Evolutionary conservation across 2,329 filamentous ascomycete genomes (phyloP), one percentile per base, ranked within the genome.

Genomic region (Talaromyces albobiverticillius): DNA sequence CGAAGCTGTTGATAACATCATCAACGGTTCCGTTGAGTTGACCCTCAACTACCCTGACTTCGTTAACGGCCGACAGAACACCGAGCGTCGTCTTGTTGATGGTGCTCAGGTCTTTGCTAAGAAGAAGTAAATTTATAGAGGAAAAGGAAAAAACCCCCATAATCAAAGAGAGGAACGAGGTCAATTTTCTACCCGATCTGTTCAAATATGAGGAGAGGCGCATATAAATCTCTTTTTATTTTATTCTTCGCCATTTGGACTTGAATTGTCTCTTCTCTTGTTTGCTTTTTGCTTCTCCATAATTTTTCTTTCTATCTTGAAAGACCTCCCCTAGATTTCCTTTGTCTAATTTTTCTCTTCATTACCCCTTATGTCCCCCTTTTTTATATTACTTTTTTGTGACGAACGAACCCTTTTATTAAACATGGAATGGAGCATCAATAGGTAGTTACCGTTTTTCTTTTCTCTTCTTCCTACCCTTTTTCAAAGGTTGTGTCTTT

Each of bases 21-120:
- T 92, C 75, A 92, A 87, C 73, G 92, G 92, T 62, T 87, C 89
- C 34, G 88, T 92, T 43, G 92, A 96, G 81, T 79, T 96, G 68
- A 96, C 92, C 29, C 84, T 96, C 70, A 96, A 96, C 82, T 94
- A 96, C 80, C 92, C 92, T 57, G 91, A 96, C 77, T 95, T 96
- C 70, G 91, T 96, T 80, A 96, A 96, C 68, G 78, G 79, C 56
- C 75, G 84, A 61, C 73, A 79, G 67, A 87, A 87, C 74, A 76
- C 69, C 53, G 84, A 87, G 76, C 75, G 84, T 58, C 76, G 84
- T 59, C 73, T 87, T 58, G 76, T 82, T 42, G 84, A 86, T 53
- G 83, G 83, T 61, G 81, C 80, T 46, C 82, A 85, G 71, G 67
- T 76, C 54, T 84, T 84, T 53, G 71, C 70, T 66, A 77, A 80